phyloP scores from a whole-genome alignment of 1,139 yeast genomes.

The Pichia sp. region DNA sequence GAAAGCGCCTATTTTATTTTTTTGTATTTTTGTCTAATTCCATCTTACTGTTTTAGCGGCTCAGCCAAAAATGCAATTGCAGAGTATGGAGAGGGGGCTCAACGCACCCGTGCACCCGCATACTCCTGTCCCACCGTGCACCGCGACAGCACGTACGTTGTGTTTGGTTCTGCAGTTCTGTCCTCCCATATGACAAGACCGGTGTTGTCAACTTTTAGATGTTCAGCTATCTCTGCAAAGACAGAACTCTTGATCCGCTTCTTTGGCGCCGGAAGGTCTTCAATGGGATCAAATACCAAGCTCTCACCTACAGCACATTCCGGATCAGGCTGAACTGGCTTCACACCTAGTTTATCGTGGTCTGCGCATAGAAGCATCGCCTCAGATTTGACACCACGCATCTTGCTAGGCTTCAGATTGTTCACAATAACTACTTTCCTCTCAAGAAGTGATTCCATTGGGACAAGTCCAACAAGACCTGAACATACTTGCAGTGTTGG shows the following conservation, averaged over 20 bases:
- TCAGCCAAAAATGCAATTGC: too few species aligned
- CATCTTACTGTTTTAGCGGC: too few species aligned
- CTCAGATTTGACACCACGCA: conserved; percentile 53
- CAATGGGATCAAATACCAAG: conserved; percentile 27
- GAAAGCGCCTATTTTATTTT: too few species aligned
- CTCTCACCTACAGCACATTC: conserved; percentile 28
- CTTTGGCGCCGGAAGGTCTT: background rate
- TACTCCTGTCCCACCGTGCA: background rate
- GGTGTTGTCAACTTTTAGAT: conserved; percentile 18
- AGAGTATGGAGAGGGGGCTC: too few species aligned
- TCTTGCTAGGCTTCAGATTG: conserved; percentile 58
- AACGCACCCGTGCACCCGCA: conserved; percentile 12
- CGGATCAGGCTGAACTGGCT: conserved; percentile 28
- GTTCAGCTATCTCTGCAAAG: conserved; percentile 32
- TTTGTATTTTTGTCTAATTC: too few species aligned
- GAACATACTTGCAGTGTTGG: conserved; percentile 43
- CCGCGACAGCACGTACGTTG: background rate
- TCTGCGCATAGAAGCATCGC: conserved; percentile 49
- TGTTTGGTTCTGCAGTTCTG: background rate
- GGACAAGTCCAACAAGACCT: conserved; percentile 48
- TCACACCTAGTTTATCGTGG: conserved; percentile 17
- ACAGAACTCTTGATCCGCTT: conserved; percentile 31
- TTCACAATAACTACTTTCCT: conserved; percentile 47
- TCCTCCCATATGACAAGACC: conserved; percentile 7
- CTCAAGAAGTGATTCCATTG: conserved; percentile 41